Evolutionary conservation across 1,284 basidiomycete genomes (phyloP).

Genomic region (Papiliotrema flavescens): DNA sequence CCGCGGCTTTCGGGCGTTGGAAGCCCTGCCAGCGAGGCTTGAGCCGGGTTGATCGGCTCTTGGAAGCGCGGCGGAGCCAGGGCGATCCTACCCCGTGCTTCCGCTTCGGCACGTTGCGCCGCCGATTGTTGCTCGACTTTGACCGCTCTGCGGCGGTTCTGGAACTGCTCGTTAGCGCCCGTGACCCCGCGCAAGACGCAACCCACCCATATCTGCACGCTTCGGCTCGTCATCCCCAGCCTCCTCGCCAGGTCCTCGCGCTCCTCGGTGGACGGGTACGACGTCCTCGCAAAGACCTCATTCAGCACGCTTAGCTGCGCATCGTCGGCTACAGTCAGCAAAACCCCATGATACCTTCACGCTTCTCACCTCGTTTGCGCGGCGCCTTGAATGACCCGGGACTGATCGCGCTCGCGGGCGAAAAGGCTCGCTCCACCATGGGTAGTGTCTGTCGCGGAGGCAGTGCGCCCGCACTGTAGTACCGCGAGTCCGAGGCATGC

Average conservation of each 20-base stretch:
- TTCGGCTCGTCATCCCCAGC: conserved; percentile 35
- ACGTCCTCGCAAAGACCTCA: conserved; percentile 22
- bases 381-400: conserved; percentile 19
- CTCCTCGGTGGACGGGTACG: conserved; percentile 31
- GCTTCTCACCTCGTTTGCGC: conserved; percentile 24
- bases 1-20: no score
- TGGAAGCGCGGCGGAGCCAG: no score
- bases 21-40: no score
- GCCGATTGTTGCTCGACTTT: conserved; percentile 32
- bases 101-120: conserved; percentile 17
- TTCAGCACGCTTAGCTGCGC: conserved; percentile 18
- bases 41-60: no score
- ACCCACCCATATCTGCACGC: conserved; percentile 39
- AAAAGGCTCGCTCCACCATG: neutral
- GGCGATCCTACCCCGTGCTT: neutral
- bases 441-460: no score
- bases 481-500: conserved; percentile 2
- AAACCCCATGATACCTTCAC: no score
- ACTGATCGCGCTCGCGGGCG: conserved; percentile 10
- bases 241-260: conserved; percentile 21
- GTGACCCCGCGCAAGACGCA: neutral
- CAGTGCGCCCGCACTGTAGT: conserved; percentile 7
- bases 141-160: conserved; percentile 27
- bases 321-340: conserved; percentile 21
- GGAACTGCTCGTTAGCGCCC: conserved; percentile 17